Conservation (phyloP, 352 stramenopile genomes). For the Globisporangium nunn region DNA sequence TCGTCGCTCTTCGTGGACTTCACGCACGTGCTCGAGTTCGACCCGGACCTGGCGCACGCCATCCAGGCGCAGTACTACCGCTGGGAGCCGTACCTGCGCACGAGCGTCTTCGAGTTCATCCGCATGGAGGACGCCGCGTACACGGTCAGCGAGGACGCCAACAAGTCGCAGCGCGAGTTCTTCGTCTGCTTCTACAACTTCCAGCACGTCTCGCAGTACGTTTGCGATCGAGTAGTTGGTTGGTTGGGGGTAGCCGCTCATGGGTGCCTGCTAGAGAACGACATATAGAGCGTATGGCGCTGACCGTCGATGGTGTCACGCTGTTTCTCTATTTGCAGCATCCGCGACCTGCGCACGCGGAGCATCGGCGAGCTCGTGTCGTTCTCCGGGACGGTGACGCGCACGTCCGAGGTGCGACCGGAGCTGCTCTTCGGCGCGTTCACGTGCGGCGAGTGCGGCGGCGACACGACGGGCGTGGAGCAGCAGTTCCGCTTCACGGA, state of each 20-base stretch:
- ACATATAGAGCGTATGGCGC: not conserved
- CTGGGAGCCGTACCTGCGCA: conserved; percentile 73
- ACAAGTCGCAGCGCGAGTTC: conserved; percentile 75
- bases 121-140: conserved; percentile 67
- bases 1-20: conserved; percentile 87
- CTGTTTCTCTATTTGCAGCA: conserved; percentile 25
- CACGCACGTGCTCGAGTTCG: conserved; percentile 76
- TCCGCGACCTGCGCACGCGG: conserved; percentile 89
- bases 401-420: conserved; percentile 95
- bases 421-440: conserved; percentile 96
- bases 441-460: conserved; percentile 92
- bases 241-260: not conserved
- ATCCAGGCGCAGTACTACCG: conserved; percentile 84
- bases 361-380: conserved; percentile 92
- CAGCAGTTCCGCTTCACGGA: conserved; percentile 98
- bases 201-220: conserved; percentile 75
- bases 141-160: conserved; percentile 73
- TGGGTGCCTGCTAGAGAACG: not conserved
- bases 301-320: not conserved
- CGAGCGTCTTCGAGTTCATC: conserved; percentile 76
- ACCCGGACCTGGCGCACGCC: conserved; percentile 71
- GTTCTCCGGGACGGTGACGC: conserved; percentile 95
- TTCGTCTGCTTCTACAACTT: conserved; percentile 90
- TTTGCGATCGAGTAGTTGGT: not conserved
- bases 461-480: conserved; percentile 88